Base-by-base conservation (phyloP, 768 basidiomycete species). In the Russula emetica region DNA sequence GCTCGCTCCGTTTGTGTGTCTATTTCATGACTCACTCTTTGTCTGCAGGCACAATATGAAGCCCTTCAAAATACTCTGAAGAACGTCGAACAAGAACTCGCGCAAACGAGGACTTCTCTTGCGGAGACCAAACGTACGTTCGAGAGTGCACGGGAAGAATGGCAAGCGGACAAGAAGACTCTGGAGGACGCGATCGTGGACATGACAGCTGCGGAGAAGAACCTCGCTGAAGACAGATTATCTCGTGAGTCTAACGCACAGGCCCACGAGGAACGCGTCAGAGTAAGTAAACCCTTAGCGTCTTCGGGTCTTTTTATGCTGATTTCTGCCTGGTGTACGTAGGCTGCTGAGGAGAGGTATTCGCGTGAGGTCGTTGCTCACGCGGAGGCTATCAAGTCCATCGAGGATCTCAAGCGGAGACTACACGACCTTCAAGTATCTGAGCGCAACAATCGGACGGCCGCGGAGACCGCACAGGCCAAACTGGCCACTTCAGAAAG, bases 161-260 rank as follows among this genome's bases (percentile, higher is more conserved):
- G 90, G 86, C 73, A 78, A 5, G 84, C 79, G 56, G 93, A 94
- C 74, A 92, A 92, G 80, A 90, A 83, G 78, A 83, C 79, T 0
- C 79, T 94, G 42, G 91, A 94, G 69, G 90, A 85, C 66, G 86
- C 89, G 13, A 90, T 95, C 62, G 83, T 88, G 32, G 90, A 91
- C 64, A 80, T 94, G 75, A 87, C 82, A 60, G 84, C 83, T 2
- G 88, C 88, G 0, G 92, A 91, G 71, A 85, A 82, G 71, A 77
- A 78, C 67, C 83, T 81, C 0, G 85, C 86, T 70, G 86, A 73
- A 61, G 86, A 86, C 71, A 85, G 85, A 40, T 76, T 76, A 3
- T 78, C 80, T 7, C 83, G 86, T 58, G 87, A 88, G 69, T 82
- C 78, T 45, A 85, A 88, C 52, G 77, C 88, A n/a, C 84, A 80